A percentile compares a stretch with the other conserved stretches of the same genome.
These are phyloP conservation scores for Fusarium sp. DNA, from an alignment of 2,329 filamentous ascomycete genomes.

Conservation along the genomic window DNA sequence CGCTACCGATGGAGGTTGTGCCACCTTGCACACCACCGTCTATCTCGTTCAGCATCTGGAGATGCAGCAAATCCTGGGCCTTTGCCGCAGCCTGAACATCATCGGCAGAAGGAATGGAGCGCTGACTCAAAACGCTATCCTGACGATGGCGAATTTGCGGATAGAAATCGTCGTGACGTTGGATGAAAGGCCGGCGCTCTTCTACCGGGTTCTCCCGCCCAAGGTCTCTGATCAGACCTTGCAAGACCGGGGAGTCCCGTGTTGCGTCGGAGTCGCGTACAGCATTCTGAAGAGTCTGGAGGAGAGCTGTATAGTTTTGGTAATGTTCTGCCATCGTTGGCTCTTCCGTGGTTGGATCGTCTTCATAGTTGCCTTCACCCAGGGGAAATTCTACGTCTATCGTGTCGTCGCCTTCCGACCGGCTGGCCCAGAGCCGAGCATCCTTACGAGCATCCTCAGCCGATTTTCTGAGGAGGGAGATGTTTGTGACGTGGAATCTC, in stretches of 20 bases:
- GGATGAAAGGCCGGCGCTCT: constrained; percentile 9
- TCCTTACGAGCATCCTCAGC: constrained; percentile 14
- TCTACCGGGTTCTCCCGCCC: background rate
- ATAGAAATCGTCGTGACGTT: constrained; percentile 10
- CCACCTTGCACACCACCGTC: background rate
- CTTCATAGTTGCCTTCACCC: constrained; percentile 1
- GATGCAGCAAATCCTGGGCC: constrained; percentile 17
- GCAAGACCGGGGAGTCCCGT: constrained; percentile 15
- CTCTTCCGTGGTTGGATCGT: constrained; percentile 5
- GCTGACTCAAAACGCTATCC: background rate
- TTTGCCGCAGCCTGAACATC: constrained; percentile 14
- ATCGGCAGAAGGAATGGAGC: background rate
- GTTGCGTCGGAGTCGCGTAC: constrained; percentile 16
- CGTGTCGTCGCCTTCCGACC: constrained; percentile 13
- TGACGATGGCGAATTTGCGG: constrained; percentile 18
- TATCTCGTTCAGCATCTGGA: constrained; percentile 14
- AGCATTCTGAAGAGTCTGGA: constrained; percentile 13
- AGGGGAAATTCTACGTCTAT: constrained; percentile 12
- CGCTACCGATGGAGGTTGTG: background rate
- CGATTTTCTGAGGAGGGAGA: constrained; percentile 22
- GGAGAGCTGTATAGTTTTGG: constrained; percentile 15
- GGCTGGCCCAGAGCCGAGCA: constrained; percentile 8
- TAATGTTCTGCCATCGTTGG: constrained; percentile 8
- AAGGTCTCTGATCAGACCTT: constrained; percentile 8
- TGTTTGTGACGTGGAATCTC: constrained; percentile 8